Base-by-base conservation (phyloP, 2,329 filamentous ascomycete species). In the Myriosclerotinia scirpicola region DNA sequence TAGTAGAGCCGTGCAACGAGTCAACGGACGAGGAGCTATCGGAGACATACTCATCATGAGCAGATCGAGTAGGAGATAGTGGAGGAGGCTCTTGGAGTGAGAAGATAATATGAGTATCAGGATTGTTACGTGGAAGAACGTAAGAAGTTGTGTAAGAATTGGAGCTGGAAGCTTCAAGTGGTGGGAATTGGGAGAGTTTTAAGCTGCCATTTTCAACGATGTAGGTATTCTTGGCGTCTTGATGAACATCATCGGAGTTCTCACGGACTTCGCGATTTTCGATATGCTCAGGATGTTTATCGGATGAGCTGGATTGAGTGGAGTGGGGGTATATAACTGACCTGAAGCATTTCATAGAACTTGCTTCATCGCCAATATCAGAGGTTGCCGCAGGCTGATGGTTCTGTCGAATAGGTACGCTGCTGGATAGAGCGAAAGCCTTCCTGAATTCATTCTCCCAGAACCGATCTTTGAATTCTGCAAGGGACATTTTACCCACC, bases 401-500 rank as follows among this genome's bases (percentile, higher is more conserved):
- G 30, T 6, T 38, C 17, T 40, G 11, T 17, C 26, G n/a, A 48
- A 34, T 42, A 36, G 53, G 42, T 17, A 20, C 44, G n/a, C 15
- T 59, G n/a, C 15, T 20, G 15, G 17, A 52, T 20, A 8, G 11
- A 52, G 54, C 17, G 26, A 34, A 36, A 48, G 15, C n/a, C 34
- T 44, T 14, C 34, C 34, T 50, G 17, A 15, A 34, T 12, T 48
- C n/a, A 40, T 46, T 14, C 22, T 46, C 30, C 38, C 26, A 22
- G 36, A 66, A 66, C 55, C 61, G 64, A 11, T 38, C 26, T 34
- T 61, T 46, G 14, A 66, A 66, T n/a, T 66, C 64, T 22, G 40
- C 17, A 34, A 53, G 55, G 8, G 55, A 54, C 5, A 66, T 14
- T 54, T 46, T 38, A 20, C 61, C 64, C 15, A 38, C 48, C 64